phyloP scores from a whole-genome alignment of 257 asterid species.

The Prunella vulgaris region DNA sequence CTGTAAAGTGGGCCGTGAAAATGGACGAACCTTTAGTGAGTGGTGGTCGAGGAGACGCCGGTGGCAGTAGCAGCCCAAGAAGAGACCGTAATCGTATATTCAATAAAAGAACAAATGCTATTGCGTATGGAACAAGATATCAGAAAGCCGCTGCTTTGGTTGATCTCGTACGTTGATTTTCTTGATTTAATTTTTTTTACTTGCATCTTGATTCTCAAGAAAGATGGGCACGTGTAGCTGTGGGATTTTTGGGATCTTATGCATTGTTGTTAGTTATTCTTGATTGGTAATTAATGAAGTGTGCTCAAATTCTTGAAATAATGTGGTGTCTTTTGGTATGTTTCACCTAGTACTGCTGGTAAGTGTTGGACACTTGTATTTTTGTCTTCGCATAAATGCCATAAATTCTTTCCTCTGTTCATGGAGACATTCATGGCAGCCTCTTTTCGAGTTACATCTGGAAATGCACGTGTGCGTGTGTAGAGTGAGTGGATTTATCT shows the following conservation, averaged over 20 bases:
- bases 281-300: constrained; percentile 1
- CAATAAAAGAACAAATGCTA: constrained; percentile 58
- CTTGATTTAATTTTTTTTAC: not conserved
- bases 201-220: not conserved
- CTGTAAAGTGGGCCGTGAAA: constrained; percentile 19
- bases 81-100: constrained; percentile 20
- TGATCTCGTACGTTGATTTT: constrained; percentile 65
- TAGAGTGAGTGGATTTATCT: not conserved
- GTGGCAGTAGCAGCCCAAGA: constrained; percentile 23
- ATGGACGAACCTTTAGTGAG: constrained; percentile 59
- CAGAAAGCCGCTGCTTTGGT: constrained; percentile 94
- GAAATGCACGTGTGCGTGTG: not conserved
- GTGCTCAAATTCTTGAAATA: not conserved
- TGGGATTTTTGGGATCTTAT: constrained; percentile 11
- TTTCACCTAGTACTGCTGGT: not conserved
- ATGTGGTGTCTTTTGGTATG: not conserved
- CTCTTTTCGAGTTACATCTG: not conserved
- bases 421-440: not conserved
- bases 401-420: not conserved
- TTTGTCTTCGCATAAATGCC: not conserved
- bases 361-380: not conserved
- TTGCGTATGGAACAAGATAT: constrained; percentile 75
- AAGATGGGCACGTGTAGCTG: not conserved
- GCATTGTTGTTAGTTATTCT: not conserved
- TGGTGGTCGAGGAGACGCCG: constrained; percentile 32